Conservation (phyloP, 495 filamentous ascomycete genomes). For the Penicillium coprophilum region DNA sequence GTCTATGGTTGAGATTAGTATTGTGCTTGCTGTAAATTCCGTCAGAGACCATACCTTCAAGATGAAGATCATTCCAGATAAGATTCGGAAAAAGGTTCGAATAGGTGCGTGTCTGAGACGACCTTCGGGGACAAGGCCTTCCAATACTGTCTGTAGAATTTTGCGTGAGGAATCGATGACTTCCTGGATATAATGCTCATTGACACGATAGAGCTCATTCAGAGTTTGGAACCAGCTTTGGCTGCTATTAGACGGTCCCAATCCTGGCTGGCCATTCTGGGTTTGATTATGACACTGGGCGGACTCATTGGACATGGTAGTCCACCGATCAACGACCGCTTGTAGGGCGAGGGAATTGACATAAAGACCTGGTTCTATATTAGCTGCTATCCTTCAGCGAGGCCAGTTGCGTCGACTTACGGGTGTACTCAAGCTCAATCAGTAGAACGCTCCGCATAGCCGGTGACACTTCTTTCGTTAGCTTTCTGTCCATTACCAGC, state of each 20-base stretch:
- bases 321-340: slow-evolving; percentile 91
- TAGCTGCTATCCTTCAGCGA: slow-evolving; percentile 15
- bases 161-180: slow-evolving; percentile 85
- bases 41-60: slow-evolving; percentile 55
- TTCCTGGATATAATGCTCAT: slow-evolving; percentile 78
- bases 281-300: slow-evolving; percentile 43
- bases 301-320: slow-evolving; percentile 61
- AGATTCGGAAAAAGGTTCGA: slow-evolving; percentile 89
- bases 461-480: slow-evolving; percentile 57
- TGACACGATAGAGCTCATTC: slow-evolving; percentile 55
- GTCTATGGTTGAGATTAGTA: slow-evolving; percentile 52
- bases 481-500: slow-evolving; percentile 5
- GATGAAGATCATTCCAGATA: slow-evolving; percentile 92
- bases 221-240: slow-evolving; percentile 51
- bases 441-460: slow-evolving; percentile 80
- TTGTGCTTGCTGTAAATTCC: background rate
- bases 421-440: slow-evolving; percentile 88
- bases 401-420: slow-evolving; percentile 38
- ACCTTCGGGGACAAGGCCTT: slow-evolving; percentile 76
- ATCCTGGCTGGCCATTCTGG: slow-evolving; percentile 41
- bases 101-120: slow-evolving; percentile 92
- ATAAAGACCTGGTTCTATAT: slow-evolving; percentile 55
- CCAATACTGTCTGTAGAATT: slow-evolving; percentile 77
- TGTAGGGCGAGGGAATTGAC: slow-evolving; percentile 91
- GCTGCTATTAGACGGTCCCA: slow-evolving; percentile 33